Percentiles rank a stretch among this genome's conserved stretches.
These are phyloP conservation scores for Ceratocystis smalleyi DNA, from an alignment of 2,329 filamentous ascomycete species.

Conservation along the genomic window DNA sequence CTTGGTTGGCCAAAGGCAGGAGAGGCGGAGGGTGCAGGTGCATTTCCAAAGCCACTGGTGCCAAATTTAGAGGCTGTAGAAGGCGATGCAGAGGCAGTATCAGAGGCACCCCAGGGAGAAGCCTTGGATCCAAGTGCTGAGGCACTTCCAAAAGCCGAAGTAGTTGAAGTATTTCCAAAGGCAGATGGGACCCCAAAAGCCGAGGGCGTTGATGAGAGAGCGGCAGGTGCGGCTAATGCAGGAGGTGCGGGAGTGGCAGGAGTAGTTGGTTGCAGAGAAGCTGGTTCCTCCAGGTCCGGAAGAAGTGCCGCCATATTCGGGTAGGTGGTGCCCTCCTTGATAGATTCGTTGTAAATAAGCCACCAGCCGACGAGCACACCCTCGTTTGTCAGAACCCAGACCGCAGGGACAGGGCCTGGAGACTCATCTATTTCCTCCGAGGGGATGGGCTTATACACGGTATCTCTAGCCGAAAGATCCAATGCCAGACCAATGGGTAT, in stretches of 20 bases:
- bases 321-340: slow-evolving; percentile 58
- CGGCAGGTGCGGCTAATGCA: slow-evolving; percentile 22
- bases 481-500: slow-evolving; percentile 63
- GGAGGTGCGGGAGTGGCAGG: slow-evolving; percentile 18
- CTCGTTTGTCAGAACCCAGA: slow-evolving; percentile 78
- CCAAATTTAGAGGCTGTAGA: slow-evolving; percentile 30
- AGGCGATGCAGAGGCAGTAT: slow-evolving; percentile 23
- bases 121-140: slow-evolving; percentile 18
- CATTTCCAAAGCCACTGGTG: slow-evolving; percentile 30
- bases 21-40: slow-evolving; percentile 23
- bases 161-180: slow-evolving; percentile 9
- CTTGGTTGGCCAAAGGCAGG: slow-evolving; percentile 36
- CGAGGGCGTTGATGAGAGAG: slow-evolving; percentile 23
- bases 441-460: slow-evolving; percentile 61
- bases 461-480: slow-evolving; percentile 71
- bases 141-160: slow-evolving; percentile 19
- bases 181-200: slow-evolving; percentile 23
- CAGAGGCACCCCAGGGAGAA: slow-evolving; percentile 30
- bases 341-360: slow-evolving; percentile 77
- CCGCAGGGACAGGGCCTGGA: slow-evolving; percentile 61
- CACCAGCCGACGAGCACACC: slow-evolving; percentile 79
- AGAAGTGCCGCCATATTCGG: slow-evolving; percentile 44
- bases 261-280: slow-evolving; percentile 22
- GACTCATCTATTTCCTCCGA: slow-evolving; percentile 64
- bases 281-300: slow-evolving; percentile 23